Conservation (phyloP, 176 grass and related monocot species). For the Guadua angustifolia region DNA sequence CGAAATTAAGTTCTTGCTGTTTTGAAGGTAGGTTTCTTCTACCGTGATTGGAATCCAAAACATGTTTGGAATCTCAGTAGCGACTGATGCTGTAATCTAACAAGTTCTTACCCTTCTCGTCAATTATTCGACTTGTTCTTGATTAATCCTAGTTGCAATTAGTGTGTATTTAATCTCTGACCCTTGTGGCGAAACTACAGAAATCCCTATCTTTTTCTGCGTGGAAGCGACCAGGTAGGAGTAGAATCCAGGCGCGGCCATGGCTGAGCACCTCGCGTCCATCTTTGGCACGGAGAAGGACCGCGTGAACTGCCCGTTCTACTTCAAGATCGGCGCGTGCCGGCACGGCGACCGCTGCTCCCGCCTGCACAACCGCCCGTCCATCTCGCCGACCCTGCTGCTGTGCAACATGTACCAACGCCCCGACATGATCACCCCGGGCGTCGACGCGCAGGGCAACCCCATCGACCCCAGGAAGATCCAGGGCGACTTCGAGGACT, state of each 20-base stretch:
- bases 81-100: not conserved
- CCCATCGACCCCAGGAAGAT: conserved; percentile 66
- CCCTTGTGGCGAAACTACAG: not conserved
- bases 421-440: conserved; percentile 77
- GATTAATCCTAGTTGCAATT: not conserved
- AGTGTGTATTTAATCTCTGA: not conserved
- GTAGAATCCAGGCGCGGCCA: not conserved
- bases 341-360: conserved; percentile 75
- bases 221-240: not conserved
- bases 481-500: conserved; percentile 92
- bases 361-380: conserved; percentile 75
- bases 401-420: conserved; percentile 85
- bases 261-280: conserved; percentile 79
- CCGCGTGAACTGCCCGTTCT: conserved; percentile 84
- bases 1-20: conserved; percentile 30
- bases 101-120: not conserved
- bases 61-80: conserved; percentile 12
- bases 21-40: conserved; percentile 54
- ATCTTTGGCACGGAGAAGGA: conserved; percentile 90
- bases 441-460: conserved; percentile 71
- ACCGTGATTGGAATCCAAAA: not conserved
- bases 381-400: conserved; percentile 69
- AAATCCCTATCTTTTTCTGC: conserved; percentile 26
- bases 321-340: conserved; percentile 85
- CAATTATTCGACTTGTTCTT: not conserved